These are phyloP conservation scores for Eucalyptus paniculata DNA, from an alignment of 345 rosid species.

Conservation along the genomic window DNA sequence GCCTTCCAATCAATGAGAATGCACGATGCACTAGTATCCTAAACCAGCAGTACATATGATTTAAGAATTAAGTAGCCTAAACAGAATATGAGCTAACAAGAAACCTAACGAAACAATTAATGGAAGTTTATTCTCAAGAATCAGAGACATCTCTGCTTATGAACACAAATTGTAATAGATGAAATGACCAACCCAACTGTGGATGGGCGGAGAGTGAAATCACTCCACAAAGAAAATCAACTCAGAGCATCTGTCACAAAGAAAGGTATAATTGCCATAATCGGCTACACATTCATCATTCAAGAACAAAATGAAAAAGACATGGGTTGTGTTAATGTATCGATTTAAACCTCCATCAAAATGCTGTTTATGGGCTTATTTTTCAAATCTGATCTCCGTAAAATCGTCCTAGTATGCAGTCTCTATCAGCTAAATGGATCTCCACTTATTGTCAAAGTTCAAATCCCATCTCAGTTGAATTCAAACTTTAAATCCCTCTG, in stretches of 20 bases:
- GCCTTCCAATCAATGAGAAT: neutral
- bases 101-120: neutral
- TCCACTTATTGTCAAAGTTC: neutral
- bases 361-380: neutral
- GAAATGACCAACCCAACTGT: neutral
- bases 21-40: neutral
- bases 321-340: neutral
- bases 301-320: neutral
- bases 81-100: neutral
- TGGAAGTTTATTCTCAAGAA: neutral
- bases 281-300: neutral
- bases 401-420: neutral
- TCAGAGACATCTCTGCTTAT: neutral
- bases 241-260: neutral
- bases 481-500: constrained; percentile 86
- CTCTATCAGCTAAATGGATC: neutral
- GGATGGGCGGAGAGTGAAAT: neutral
- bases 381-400: neutral
- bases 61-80: neutral
- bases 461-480: neutral
- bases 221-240: neutral
- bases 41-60: neutral
- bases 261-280: neutral
- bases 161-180: neutral
- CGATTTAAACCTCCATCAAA: neutral